Evolutionary conservation across 257 asterid genomes (phyloP).

Genomic region (Solanum virginianum): DNA sequence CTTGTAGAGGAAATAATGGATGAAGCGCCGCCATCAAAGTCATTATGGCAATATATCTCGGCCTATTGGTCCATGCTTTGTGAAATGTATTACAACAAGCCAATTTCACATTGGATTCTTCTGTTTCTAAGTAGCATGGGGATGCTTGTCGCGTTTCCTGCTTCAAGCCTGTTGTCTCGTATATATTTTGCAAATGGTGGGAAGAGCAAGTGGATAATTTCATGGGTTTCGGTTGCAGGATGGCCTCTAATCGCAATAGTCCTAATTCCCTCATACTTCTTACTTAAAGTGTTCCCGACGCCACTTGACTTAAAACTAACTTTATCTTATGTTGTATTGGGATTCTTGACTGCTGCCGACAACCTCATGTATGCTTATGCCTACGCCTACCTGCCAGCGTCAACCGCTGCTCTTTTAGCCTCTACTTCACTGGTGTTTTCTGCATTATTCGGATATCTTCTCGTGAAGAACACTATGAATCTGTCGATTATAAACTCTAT

Average conservation of each 20-base stretch:
- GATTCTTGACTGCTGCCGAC: conserved; percentile 73
- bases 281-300: conserved; percentile 44
- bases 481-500: conserved; percentile 50
- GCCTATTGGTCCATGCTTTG: conserved; percentile 16
- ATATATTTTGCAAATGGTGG: conserved; percentile 79
- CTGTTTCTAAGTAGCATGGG: conserved; percentile 43
- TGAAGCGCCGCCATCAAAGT: conserved; percentile 14
- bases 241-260: conserved; percentile 71
- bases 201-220: conserved; percentile 74
- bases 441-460: conserved; percentile 58
- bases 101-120: conserved; percentile 70
- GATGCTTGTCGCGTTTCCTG: conserved; percentile 78
- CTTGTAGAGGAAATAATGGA: conserved; percentile 13
- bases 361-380: conserved; percentile 93
- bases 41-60: conserved; percentile 16
- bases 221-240: conserved; percentile 93
- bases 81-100: conserved; percentile 41
- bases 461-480: conserved; percentile 71
- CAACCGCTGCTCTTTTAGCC: conserved; percentile 83
- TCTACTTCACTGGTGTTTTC: conserved; percentile 65
- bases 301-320: conserved; percentile 45
- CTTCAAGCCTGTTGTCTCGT: conserved; percentile 83
- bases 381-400: conserved; percentile 82
- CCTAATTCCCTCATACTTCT: conserved; percentile 49
- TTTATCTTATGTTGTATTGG: conserved; percentile 42